Conservation (phyloP, 352 stramenopile genomes). For the Globisporangium nodosum region DNA sequence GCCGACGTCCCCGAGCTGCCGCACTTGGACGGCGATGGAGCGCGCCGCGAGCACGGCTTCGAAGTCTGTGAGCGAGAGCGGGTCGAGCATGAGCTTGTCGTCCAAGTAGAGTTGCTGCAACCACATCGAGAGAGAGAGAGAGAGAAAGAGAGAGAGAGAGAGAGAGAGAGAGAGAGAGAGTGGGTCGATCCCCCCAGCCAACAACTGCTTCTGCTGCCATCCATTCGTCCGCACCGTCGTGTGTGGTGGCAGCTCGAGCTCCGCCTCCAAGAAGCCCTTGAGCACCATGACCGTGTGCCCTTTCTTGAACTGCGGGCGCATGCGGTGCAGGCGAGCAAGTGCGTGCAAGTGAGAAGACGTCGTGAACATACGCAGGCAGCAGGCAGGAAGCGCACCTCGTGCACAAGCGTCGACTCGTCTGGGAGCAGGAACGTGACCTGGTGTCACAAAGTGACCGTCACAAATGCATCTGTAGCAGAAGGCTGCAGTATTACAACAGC, state of each 20-base stretch:
- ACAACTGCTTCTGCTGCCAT: too few species aligned
- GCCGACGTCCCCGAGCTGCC: slow-evolving; percentile 1
- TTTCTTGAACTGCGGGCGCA: slow-evolving; percentile 48
- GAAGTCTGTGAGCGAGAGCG: slow-evolving; percentile 65
- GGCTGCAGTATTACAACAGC: too few species aligned
- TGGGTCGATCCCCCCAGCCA: too few species aligned
- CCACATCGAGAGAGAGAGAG: neutral
- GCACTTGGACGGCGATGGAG: slow-evolving; percentile 41
- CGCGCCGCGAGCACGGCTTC: slow-evolving; percentile 23
- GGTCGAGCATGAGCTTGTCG: slow-evolving; percentile 40
- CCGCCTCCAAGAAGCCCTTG: slow-evolving; percentile 52
- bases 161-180: too few species aligned
- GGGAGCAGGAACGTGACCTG: slow-evolving; percentile 52
- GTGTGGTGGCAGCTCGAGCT: slow-evolving; percentile 34
- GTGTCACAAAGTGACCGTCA: neutral
- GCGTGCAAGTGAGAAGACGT: neutral
- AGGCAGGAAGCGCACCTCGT: slow-evolving; percentile 20
- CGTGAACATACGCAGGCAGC: neutral
- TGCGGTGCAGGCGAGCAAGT: too few species aligned
- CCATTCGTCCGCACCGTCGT: slow-evolving; percentile 20
- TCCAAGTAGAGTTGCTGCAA: slow-evolving; percentile 37
- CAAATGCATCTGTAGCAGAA: neutral
- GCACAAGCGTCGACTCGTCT: slow-evolving; percentile 44
- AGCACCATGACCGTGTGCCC: slow-evolving; percentile 55
- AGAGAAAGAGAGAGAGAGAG: neutral